A percentile compares a stretch with the other conserved stretches of the same genome.
Evolutionary conservation across 768 basidiomycete species (phyloP).

Genomic region (Xerocomellus dryophilus): DNA sequence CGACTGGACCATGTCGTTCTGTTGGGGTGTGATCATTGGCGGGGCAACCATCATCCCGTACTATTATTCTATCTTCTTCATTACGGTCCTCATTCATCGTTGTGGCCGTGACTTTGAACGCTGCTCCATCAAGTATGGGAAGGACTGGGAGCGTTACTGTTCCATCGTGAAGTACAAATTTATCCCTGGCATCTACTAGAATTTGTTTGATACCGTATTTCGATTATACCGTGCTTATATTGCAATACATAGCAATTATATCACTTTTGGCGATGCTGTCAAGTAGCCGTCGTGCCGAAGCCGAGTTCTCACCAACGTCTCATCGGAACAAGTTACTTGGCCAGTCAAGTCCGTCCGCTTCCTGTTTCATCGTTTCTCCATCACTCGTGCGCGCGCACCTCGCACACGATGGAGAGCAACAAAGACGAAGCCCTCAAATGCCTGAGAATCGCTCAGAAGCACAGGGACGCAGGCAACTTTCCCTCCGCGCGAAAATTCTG

Average conservation of each 20-base stretch:
- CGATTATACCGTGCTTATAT: slow-evolving; percentile 3
- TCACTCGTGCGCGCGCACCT: slow-evolving; percentile 5
- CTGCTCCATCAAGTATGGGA: slow-evolving; percentile 88
- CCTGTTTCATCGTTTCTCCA: slow-evolving; percentile 6
- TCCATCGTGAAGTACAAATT: slow-evolving; percentile 86
- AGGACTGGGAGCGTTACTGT: slow-evolving; percentile 93
- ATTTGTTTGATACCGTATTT: slow-evolving; percentile 11
- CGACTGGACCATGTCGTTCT: slow-evolving; percentile 84
- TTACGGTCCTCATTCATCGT: slow-evolving; percentile 87
- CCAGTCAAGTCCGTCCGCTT: neutral
- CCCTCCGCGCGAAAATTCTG: slow-evolving; percentile 84
- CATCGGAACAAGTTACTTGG: slow-evolving; percentile 7
- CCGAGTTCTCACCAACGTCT: slow-evolving; percentile 25
- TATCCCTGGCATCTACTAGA: slow-evolving; percentile 80
- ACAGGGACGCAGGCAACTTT: slow-evolving; percentile 68
- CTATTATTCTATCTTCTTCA: slow-evolving; percentile 97
- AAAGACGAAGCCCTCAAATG: slow-evolving; percentile 87
- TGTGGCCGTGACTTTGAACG: slow-evolving; percentile 94
- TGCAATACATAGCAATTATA: neutral
- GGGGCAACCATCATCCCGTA: slow-evolving; percentile 82
- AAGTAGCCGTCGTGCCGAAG: slow-evolving; percentile 4
- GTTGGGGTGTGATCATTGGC: slow-evolving; percentile 81
- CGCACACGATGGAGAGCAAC: slow-evolving; percentile 71
- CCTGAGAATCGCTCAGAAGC: slow-evolving; percentile 72
- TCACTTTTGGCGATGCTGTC: slow-evolving; percentile 6